Evolutionary conservation across 164 flowering plant species (phyloP), one percentile per base, ranked within the genome.

Genomic region (Dillenia turbinata): DNA sequence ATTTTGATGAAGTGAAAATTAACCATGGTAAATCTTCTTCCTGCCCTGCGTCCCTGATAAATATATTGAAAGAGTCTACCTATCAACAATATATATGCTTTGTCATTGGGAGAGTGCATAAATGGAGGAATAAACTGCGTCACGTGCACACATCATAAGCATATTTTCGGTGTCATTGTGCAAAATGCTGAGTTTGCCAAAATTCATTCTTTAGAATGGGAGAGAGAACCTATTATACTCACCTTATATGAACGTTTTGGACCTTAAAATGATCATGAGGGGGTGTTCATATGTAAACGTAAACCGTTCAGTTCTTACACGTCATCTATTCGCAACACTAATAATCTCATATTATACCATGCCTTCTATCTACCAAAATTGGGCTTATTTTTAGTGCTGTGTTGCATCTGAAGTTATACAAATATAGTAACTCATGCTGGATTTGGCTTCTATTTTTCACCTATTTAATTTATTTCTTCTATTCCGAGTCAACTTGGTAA

Each of bases 11-110:
- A 54, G 33, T 66, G 13, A 66, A 68, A 56, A 11, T 57, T 46
- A 62, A 65, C 49, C 54, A 33, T 71, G 80, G 80, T 79, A 79
- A 60, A 15, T 51, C 55, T 56, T 52, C 17, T 65, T 9, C 47
- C 51, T 47, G 2, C 33, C n/a, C 49, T 33, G 4, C 47, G 57
- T 49, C 44, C 63, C 47, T 5, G 9, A 13, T 61, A 10, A 12
- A 19, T 22, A 40, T 43, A 40, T 60, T 44, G 51, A 67, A 33
- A 33, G 40, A 33, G 40, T 5, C 40, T 33, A 33, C 6, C 40
- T 5, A 33, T 33, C 40, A 33, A 33, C 40, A 5, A 5, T 33
- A 33, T 33, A 33, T 17, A 12, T 33, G 54, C 12, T 50, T 49
- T 26, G 9, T 8, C 26, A 16, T 24, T 57, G 16, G 9, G n/a